A percentile compares a stretch with the other conserved stretches of the same genome.
These are phyloP conservation scores for Peniophora sp. DNA, from an alignment of 1,284 basidiomycete species.

Conservation along the genomic window DNA sequence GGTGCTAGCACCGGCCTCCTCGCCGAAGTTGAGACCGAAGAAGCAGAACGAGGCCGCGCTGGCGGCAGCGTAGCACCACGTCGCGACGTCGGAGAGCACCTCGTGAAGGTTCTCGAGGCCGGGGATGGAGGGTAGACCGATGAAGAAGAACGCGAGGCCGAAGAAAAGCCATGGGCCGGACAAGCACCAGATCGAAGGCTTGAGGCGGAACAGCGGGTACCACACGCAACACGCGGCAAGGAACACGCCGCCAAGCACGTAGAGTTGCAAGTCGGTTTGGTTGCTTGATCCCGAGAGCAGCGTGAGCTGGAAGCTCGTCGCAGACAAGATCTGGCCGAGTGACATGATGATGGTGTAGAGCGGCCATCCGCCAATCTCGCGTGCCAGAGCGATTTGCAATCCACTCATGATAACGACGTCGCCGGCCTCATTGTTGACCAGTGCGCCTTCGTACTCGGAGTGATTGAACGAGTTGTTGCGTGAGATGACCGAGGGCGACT, in stretches of 20 bases:
- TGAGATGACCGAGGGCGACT: constrained; percentile 43
- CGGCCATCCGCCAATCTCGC: constrained; percentile 78
- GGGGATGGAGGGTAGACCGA: constrained; percentile 76
- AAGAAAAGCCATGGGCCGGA: constrained; percentile 87
- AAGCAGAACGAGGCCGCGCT: constrained; percentile 86
- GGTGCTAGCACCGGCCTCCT: constrained; percentile 89
- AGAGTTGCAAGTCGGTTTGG: constrained; percentile 76
- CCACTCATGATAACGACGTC: constrained; percentile 67
- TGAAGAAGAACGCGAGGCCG: constrained; percentile 81
- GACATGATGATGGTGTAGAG: constrained; percentile 85
- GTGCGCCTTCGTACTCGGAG: constrained; percentile 32
- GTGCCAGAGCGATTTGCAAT: constrained; percentile 73
- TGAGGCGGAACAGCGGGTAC: constrained; percentile 86
- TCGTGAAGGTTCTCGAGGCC: constrained; percentile 57
- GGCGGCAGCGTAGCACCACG: constrained; percentile 84
- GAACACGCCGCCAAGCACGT: constrained; percentile 84
- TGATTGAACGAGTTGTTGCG: constrained; percentile 29
- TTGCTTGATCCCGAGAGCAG: constrained; percentile 81
- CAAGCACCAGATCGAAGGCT: constrained; percentile 82
- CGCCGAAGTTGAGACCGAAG: constrained; percentile 93
- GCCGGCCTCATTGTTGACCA: constrained; percentile 32
- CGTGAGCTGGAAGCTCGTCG: constrained; percentile 93
- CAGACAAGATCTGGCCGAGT: constrained; percentile 77
- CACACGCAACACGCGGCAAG: constrained; percentile 78
- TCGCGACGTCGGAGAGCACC: constrained; percentile 68